Base-by-base conservation (phyloP, 169 alveolate genomes). In the Sarcocystis neurona region DNA sequence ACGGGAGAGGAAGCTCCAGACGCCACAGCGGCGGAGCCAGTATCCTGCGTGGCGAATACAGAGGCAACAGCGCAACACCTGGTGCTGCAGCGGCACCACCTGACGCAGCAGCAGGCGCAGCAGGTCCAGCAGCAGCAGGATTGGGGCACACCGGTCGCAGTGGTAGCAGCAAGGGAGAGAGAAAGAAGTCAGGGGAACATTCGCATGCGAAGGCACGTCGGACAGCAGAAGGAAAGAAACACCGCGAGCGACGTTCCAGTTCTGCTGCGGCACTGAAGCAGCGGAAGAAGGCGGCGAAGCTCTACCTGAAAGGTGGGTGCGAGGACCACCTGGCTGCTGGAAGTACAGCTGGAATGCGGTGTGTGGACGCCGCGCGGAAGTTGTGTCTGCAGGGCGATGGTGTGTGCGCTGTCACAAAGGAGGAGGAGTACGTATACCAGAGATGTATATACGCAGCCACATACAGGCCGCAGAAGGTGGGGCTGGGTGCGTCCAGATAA, bases 281-380 rank as follows among this genome's bases (percentile, higher is more conserved):
- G n/a, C n/a, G 82, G 48, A n/a, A 39, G 15, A 72, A 72, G 53
- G 46, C 32, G 4, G 82, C 82, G 41, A 72, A 72, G 41, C 82
- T 72, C 2, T 72, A 72, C 34, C 12, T 72, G 23, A 72, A 72
- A 72, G 41, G 82, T 72, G 1, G 41, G 82, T 0, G 12, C 27
- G 79, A 15, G 15, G 30, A 53, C 30, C 23, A 53, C n/a, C n/a
- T n/a, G n/a, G n/a, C n/a, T n/a, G n/a, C n/a, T n/a, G n/a, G n/a
- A 53, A 53, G 66, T 15, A 53, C 23, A 15, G 30, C 12, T 53
- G 66, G 23, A 23, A 23, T 15, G 23, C 30, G 30, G 66, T 53
- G 23, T 53, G 66, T 23, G 30, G 23, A 53, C 12, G 66, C 12
- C 12, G 66, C 30, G 66, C 30, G 23, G 66, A 53, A 53, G 12